Evolutionary conservation across 2,329 filamentous ascomycete genomes (phyloP), one percentile per base, ranked within the genome.

Genomic region (Albophoma yamanashiensis): DNA sequence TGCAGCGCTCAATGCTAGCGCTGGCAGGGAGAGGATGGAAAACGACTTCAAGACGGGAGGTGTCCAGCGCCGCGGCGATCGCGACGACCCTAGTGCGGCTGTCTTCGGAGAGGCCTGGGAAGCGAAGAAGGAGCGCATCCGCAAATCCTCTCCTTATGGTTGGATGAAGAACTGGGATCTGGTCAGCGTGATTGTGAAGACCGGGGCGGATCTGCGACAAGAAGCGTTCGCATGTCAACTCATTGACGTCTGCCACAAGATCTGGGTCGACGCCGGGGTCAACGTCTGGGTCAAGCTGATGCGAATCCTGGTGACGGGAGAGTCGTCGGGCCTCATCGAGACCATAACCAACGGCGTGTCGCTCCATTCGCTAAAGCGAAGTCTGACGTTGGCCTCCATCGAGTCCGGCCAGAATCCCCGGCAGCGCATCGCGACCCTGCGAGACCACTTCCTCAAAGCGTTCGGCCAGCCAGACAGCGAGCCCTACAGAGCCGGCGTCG

Each of bases 151-250:
- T 0, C 90, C 90, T 0, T 94, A 92, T 69, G 90, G 90, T 12
- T 91, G 89, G 85, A 91, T 92, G 86, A 90, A 90, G 75, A 93
- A 92, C 69, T 94, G 90, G 90, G 90, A 94, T 68, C 80, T 94
- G 31, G 80, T 94, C 63, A 92, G 89, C 69, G 89, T 94, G 62
- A 94, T 94, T 69, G 88, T 94, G 67, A 94, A 94, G 77, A 94
- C 90, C 14, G 89, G 90, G 3, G 88, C 88, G 2, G 89, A 94
- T 73, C 76, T 94, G 62, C 82, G 90, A 57, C 90, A 94, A 75
- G 90, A 94, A 74, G 89, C 90, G 0, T 94, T 94, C 72, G 90
- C 90, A 8, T 93, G 89, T 70, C 90, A 94, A 74, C 81, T 94
- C 53, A 94, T 94, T 65, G 80, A 85, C 60, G 88, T 92, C 15